Evolutionary conservation across 805 yeast species (phyloP).

Genomic region (Vanderwaltozyma tropicalis): DNA sequence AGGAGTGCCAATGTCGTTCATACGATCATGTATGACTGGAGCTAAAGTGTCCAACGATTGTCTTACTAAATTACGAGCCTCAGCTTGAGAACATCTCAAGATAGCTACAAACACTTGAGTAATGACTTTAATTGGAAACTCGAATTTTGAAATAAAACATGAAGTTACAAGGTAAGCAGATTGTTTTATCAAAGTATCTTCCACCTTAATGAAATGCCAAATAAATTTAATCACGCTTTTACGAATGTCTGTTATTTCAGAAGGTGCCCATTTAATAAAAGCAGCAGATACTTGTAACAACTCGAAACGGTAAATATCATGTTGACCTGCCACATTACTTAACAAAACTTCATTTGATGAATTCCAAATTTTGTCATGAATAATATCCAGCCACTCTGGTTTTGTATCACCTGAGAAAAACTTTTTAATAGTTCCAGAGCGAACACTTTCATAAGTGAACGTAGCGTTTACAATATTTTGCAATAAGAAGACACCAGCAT

Average conservation of each 20-base stretch:
- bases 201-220: constrained; percentile 87
- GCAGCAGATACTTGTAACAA: constrained; percentile 72
- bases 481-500: constrained; percentile 51
- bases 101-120: constrained; percentile 89
- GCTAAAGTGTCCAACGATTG: constrained; percentile 84
- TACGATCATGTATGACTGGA: constrained; percentile 67
- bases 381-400: constrained; percentile 53
- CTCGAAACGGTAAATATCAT: constrained; percentile 68
- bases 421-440: constrained; percentile 36
- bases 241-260: constrained; percentile 45
- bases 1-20: constrained; percentile 40
- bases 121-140: constrained; percentile 79
- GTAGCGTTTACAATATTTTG: constrained; percentile 56
- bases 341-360: constrained; percentile 38
- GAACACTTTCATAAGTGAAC: constrained; percentile 49
- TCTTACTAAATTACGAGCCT: constrained; percentile 70
- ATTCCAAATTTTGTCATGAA: constrained; percentile 67
- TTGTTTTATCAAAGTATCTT: constrained; percentile 81
- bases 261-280: constrained; percentile 59
- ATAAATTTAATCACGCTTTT: constrained; percentile 87
- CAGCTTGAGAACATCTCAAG: constrained; percentile 73
- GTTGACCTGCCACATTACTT: constrained; percentile 47
- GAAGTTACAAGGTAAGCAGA: constrained; percentile 87
- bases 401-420: constrained; percentile 30
- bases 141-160: constrained; percentile 75